Evolutionary conservation across 78 protist species (phyloP).

Genomic region (Isochrysis galbana): DNA sequence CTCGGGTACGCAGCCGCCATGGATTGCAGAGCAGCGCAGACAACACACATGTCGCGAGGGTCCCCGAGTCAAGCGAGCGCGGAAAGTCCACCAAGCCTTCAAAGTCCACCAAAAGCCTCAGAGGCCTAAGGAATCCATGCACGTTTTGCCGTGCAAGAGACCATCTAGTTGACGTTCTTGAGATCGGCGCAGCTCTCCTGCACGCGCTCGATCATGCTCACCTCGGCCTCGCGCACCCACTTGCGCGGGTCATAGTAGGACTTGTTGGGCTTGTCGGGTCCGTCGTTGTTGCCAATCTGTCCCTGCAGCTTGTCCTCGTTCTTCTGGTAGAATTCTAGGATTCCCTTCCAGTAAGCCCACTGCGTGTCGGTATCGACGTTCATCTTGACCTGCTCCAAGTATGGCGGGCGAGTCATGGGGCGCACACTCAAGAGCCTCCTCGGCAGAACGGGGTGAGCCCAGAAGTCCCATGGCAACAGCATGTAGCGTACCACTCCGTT

Average conservation of each 20-base stretch:
- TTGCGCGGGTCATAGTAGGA: conserved; percentile 63
- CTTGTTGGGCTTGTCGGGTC: conserved; percentile 70
- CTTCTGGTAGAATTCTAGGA: background rate
- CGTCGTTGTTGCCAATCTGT: conserved; percentile 43
- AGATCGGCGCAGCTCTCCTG: conserved; percentile 39
- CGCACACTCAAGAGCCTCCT: too few species aligned
- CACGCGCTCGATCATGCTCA: conserved; percentile 29
- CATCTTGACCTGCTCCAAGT: conserved; percentile 72
- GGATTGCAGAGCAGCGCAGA: too few species aligned
- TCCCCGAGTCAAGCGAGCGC: too few species aligned
- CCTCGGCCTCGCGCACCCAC: conserved; percentile 44
- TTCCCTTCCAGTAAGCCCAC: conserved; percentile 48
- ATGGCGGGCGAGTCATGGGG: too few species aligned
- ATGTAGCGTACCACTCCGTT: background rate
- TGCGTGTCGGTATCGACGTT: conserved; percentile 77
- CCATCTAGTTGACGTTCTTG: background rate
- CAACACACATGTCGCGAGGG: too few species aligned
- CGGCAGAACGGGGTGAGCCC: too few species aligned
- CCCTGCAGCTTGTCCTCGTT: conserved; percentile 63
- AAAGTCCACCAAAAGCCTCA: too few species aligned
- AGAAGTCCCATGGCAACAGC: too few species aligned
- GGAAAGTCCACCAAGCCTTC: too few species aligned
- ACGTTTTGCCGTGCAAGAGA: too few species aligned
- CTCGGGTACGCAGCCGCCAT: too few species aligned
- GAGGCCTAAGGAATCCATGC: too few species aligned